Base-by-base conservation (phyloP, 2,329 filamentous ascomycete species). In the Diatrype stigma region DNA sequence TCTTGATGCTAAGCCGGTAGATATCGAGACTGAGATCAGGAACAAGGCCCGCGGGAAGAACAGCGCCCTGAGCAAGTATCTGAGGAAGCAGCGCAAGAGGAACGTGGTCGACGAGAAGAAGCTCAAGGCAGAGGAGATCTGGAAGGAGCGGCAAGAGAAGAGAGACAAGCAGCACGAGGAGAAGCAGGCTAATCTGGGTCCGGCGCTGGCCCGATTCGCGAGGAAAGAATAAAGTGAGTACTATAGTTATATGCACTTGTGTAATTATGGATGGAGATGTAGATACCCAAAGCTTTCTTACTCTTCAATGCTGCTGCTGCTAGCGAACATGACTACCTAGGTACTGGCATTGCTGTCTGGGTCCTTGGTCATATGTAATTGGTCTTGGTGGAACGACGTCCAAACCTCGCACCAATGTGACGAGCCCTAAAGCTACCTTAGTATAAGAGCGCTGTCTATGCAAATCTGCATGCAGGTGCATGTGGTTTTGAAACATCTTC, bases 21-120 rank as follows among this genome's bases (percentile, higher is more conserved):
- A 81, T 59, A 65, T 82, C 12, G 79, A 77, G 53, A 81, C 82
- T 52, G 80, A 86, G 64, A 80, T 86, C 48, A 77, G 81, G 71
- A 94, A 96, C 67, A 81, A 87, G 50, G 90, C 89, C 17, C 78
- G 93, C 51, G 94, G 94, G 49, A 90, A 92, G 78, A 99, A 96
- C 66, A 91, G 87, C 60, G 89, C 89, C 52, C 73, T 97, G 57
- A 85, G 90, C 65, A 91, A 92, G 69, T 92, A 95, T 67, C 71
- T 97, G 64, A 78, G 94, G 59, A 97, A 97, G 83, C 92, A 94
- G 74, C 85, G 90, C 44, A 86, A 87, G 64, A 90, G 87, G 79
- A 97, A 97, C 69, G 83, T 99, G 51, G 91, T 99, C 68, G 94
- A 99, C 75, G 94, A 96, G 78, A 92, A 93, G 80, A 86, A 89